Percentiles rank a stretch among this genome's conserved stretches.
Evolutionary conservation across 805 yeast species (phyloP).

Genomic region (Sporopachydermia quercuum): DNA sequence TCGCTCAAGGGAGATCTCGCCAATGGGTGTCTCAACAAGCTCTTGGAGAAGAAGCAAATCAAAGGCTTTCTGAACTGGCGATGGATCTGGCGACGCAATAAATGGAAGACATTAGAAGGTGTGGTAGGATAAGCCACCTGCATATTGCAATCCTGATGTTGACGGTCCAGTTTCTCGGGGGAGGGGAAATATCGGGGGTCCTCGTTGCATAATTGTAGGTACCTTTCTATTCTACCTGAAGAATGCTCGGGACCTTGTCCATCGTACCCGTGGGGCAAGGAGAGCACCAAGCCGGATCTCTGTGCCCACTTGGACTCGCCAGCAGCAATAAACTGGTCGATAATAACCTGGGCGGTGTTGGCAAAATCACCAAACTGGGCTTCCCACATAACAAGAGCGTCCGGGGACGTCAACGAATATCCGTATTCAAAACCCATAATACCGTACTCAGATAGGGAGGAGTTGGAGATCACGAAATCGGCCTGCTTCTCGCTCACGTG

Average conservation of each 20-base stretch:
- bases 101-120: slow-evolving; percentile 92
- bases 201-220: slow-evolving; percentile 88
- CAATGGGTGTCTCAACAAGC: slow-evolving; percentile 90
- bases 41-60: slow-evolving; percentile 78
- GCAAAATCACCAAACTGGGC: slow-evolving; percentile 99
- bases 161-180: slow-evolving; percentile 78
- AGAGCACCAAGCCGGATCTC: slow-evolving; percentile 89
- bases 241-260: slow-evolving; percentile 99
- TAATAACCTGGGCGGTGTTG: slow-evolving; percentile 95
- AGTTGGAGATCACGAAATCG: slow-evolving; percentile 78
- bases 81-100: slow-evolving; percentile 97
- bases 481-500: slow-evolving; percentile 70
- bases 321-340: slow-evolving; percentile 91
- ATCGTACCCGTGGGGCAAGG: slow-evolving; percentile 98
- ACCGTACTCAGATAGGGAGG: slow-evolving; percentile 96
- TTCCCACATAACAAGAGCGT: slow-evolving; percentile 96
- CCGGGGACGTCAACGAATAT: slow-evolving; percentile 94
- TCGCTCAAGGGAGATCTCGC: slow-evolving; percentile 78
- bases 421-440: slow-evolving; percentile 99
- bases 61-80: slow-evolving; percentile 86
- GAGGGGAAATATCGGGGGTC: slow-evolving; percentile 92
- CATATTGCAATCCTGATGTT: slow-evolving; percentile 97
- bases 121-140: slow-evolving; percentile 98
- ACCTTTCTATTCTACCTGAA: slow-evolving; percentile 93
- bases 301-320: slow-evolving; percentile 99